Conservation (phyloP, 345 rosid species). For the Pugionium dolabratum region DNA sequence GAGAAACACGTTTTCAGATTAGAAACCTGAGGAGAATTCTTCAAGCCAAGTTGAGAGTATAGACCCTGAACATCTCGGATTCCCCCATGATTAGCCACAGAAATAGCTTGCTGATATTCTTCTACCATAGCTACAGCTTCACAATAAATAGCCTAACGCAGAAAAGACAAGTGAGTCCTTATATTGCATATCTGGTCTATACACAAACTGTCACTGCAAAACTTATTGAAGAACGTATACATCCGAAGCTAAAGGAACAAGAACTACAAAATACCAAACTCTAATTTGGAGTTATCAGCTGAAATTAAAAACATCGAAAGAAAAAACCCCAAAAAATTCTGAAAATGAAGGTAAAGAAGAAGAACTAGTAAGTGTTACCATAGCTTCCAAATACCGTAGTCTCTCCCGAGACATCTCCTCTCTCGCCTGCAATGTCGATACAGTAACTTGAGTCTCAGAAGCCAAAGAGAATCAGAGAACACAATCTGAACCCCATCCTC, state of each 20-base stretch:
- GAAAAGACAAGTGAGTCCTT: slow-evolving; percentile 3
- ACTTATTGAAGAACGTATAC: background rate
- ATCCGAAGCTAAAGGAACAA: slow-evolving; percentile 4
- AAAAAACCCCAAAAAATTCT: background rate
- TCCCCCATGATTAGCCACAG: slow-evolving; percentile 69
- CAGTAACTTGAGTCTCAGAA: background rate
- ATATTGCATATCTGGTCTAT: background rate
- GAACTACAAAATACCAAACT: slow-evolving; percentile 18
- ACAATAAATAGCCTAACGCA: slow-evolving; percentile 66
- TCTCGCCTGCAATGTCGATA: slow-evolving; percentile 64
- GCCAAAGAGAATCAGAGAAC: slow-evolving; percentile 12
- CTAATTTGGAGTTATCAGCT: slow-evolving; percentile 17
- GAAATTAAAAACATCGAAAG: too few relatives aligned
- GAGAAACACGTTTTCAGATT: background rate
- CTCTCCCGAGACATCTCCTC: slow-evolving; percentile 95
- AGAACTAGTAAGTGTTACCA: slow-evolving; percentile 48
- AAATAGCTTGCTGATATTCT: slow-evolving; percentile 87
- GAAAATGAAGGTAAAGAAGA: slow-evolving; percentile 2
- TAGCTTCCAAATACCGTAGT: slow-evolving; percentile 86
- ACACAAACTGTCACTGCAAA: slow-evolving; percentile 4
- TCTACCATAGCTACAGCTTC: slow-evolving; percentile 93
- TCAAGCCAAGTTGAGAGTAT: slow-evolving; percentile 69
- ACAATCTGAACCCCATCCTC: slow-evolving; percentile 22
- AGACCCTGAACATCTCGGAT: slow-evolving; percentile 73
- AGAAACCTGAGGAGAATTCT: slow-evolving; percentile 70